phyloP scores from a whole-genome alignment of 2,329 filamentous ascomycete species.

The Hypoxylon sp. region DNA sequence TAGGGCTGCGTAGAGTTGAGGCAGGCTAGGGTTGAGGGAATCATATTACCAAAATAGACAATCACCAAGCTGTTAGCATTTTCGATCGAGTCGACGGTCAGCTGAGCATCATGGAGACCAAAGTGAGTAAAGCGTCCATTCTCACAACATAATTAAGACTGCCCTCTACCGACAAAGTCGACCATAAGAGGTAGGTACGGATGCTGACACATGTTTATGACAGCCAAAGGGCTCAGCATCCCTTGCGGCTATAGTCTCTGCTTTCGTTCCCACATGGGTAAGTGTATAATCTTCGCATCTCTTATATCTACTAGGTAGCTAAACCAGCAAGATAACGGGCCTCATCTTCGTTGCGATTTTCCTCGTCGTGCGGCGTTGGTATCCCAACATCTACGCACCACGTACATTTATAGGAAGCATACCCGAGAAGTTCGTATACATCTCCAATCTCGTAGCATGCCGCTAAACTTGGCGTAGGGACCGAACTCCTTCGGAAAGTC shows the following conservation, averaged over 20 bases:
- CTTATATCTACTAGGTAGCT: conserved; percentile 29
- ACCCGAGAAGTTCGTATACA: conserved; percentile 49
- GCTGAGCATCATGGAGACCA: conserved; percentile 24
- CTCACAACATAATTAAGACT: not conserved
- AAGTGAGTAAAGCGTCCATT: conserved; percentile 21
- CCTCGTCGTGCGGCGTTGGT: conserved; percentile 49
- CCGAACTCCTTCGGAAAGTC: conserved; percentile 48
- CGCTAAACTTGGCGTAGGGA: conserved; percentile 47
- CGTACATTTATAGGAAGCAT: conserved; percentile 52
- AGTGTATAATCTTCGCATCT: conserved; percentile 28
- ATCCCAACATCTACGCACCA: conserved; percentile 51
- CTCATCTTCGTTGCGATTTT: conserved; percentile 50
- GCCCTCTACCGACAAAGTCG: not conserved
- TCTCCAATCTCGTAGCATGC: not conserved
- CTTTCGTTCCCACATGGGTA: conserved; percentile 53
- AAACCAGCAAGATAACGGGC: conserved; percentile 46
- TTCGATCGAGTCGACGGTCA: not conserved
- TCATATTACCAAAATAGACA: conserved; percentile 19
- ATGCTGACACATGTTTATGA: conserved; percentile 17
- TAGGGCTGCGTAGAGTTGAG: too few relatives aligned
- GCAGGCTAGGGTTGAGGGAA: not conserved
- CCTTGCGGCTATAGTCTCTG: conserved; percentile 50
- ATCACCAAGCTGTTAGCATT: not conserved
- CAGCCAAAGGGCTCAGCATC: conserved; percentile 52
- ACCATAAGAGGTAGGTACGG: not conserved